A percentile compares a stretch with the other conserved stretches of the same genome.
phyloP scores from a whole-genome alignment of 164 flowering plant species.

The Buxus sempervirens region DNA sequence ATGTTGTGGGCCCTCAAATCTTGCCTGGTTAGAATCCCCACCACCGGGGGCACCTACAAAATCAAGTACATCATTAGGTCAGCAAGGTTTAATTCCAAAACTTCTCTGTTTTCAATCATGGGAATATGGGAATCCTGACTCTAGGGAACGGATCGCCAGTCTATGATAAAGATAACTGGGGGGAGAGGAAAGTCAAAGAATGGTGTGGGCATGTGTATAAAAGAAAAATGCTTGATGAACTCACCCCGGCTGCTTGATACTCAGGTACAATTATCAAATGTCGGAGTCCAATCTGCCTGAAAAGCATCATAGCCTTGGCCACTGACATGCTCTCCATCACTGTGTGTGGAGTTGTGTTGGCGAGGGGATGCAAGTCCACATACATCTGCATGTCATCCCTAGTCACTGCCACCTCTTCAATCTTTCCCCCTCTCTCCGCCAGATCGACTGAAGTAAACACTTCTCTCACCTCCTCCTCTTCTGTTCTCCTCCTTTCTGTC shows the following conservation, averaged over 20 bases:
- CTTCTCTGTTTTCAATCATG: constrained; percentile 1
- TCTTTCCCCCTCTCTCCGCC: constrained; percentile 59
- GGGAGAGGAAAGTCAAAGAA: neutral
- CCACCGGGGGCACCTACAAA: constrained; percentile 66
- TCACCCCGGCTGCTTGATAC: constrained; percentile 76
- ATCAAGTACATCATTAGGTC: constrained; percentile 14
- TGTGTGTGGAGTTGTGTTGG: constrained; percentile 82
- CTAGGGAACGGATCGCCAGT: neutral
- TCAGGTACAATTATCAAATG: constrained; percentile 81
- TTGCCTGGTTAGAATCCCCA: constrained; percentile 92
- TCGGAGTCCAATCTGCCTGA: constrained; percentile 78
- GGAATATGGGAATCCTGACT: neutral
- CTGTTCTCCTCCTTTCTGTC: constrained; percentile 54
- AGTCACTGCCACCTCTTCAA: constrained; percentile 57
- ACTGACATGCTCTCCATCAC: constrained; percentile 88
- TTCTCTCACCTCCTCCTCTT: constrained; percentile 75
- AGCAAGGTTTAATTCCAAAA: constrained; percentile 10
- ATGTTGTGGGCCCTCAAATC: constrained; percentile 78
- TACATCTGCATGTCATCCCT: constrained; percentile 85
- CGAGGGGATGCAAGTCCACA: constrained; percentile 83
- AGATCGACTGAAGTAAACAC: constrained; percentile 60
- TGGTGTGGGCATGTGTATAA: neutral
- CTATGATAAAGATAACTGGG: neutral
- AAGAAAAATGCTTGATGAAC: constrained; percentile 21
- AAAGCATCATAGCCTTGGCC: constrained; percentile 83